Evolutionary conservation across 2,329 filamentous ascomycete genomes (phyloP), one percentile per base, ranked within the genome.

Genomic region (Aspergillus oerlinghausenensis): DNA sequence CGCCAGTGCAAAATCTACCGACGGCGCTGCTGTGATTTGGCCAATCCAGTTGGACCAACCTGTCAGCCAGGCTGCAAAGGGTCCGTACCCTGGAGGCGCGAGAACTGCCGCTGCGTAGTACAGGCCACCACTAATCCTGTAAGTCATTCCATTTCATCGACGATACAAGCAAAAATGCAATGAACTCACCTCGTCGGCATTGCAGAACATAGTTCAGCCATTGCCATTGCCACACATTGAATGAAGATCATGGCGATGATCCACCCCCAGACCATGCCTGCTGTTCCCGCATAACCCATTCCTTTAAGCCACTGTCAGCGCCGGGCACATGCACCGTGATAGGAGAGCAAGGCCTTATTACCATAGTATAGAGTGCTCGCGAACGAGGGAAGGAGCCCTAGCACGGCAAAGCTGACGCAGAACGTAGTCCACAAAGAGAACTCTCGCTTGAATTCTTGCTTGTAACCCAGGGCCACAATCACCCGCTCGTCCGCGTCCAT

Each of bases 191-290:
- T 84, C 1, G 87, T 89, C 3, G 87, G 87, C 87, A 90, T 89
- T 48, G 84, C 85, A 2, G 84, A 87, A 65, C 87, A 89, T 19
- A 90, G 75, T 71, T 90, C 88, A 1, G 88, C 88, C 83, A 86
- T 86, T 21, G 81, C 82, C 73, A 84, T 80, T 8, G 88, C 87
- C 55, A 90, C 83, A 70, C 83, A 85, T 67, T 89, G 83, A 42
- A 90, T 88, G 43, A 89, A 89, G 4, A 86, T 63, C 82, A 89
- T 88, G 50, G 86, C 86, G 49, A 90, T 78, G 28, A 90, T 73
- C 88, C 88, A 91, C 4, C 88, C 88, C 88, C 88, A 90, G 2
- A 85, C 86, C 85, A 89, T 88, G 25, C 85, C 85, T 57, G 78
- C 81, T 0, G 80, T 83, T 4, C 82, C 79, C 23, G 80, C 79